Evolutionary conservation across 306 rosid genomes (phyloP), one percentile per base, ranked within the genome.

Genomic region (Acacia crassicarpa): DNA sequence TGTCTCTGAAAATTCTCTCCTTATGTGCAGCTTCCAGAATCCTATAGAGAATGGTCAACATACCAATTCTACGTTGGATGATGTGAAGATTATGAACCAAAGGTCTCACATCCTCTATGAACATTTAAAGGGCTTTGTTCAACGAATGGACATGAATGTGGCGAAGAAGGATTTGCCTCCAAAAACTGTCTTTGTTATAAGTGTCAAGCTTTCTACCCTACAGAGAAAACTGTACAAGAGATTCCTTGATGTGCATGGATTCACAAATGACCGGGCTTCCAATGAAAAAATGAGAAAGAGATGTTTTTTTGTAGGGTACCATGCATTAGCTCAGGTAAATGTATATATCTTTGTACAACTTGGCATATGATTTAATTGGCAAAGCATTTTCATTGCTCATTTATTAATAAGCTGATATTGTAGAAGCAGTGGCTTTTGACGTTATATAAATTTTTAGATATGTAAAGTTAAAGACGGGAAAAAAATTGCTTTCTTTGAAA

Each of bases 1-100:
- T 45, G n/a, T 71, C 87, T 83, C 58, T 81, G 61, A 65, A 62
- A 65, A 25, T 76, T 35, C 56, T 70, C 76, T 81, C 67, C 72
- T 75, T 76, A 20, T 74, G 33, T 86, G 90, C 98, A 93, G 99
- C 83, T 95, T 89, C 88, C 98, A 95, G 84, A 95, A 93, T 84
- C 99, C 99, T 77, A 95, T 93, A 82, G 96, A 95, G 89, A 92
- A 95, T 71, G 99, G 99, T 63, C 99, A 95, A 75, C 99, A 95
- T 88, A 95, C 98, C 69, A 95, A 95, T 88, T 95, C 98, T 65
- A 95, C 98, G 53, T 84, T 82, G 79, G 88, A 75, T 67, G 99
- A 95, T 79, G 99, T 95, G 83, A 95, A 95, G 87, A 92, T 95
- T 66, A 95, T 95, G 99, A 95, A 93, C 89, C 98, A 95, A 86